These are phyloP conservation scores for Sporothrix euskadiensis DNA, from an alignment of 2,329 filamentous ascomycete genomes.

Conservation along the genomic window DNA sequence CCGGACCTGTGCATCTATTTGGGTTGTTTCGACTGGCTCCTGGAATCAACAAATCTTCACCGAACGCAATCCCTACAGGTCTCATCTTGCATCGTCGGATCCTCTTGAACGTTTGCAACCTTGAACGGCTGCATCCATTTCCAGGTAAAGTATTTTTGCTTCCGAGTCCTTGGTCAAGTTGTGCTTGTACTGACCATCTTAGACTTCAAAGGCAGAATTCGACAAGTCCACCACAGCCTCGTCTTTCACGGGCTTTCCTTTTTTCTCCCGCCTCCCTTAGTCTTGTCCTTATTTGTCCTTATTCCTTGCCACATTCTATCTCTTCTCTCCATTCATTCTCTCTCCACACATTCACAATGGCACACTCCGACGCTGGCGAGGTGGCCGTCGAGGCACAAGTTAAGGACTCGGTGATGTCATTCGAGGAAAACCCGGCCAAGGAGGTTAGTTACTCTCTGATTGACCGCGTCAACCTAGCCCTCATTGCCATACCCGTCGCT, in stretches of 20 bases:
- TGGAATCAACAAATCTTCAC: neutral
- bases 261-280: neutral
- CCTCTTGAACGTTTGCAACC: neutral
- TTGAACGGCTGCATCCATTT: neutral
- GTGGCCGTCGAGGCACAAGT: neutral
- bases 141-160: neutral
- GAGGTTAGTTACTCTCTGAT: constrained; percentile 46
- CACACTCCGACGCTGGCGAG: neutral
- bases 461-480: constrained; percentile 18
- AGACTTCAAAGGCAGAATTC: neutral
- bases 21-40: neutral
- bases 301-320: neutral
- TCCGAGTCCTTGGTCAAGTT: neutral
- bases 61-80: neutral
- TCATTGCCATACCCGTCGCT: constrained; percentile 55
- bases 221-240: neutral
- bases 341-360: neutral
- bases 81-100: neutral
- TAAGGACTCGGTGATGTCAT: constrained; percentile 11
- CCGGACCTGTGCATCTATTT: neutral
- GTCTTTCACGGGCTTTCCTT: neutral
- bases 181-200: neutral
- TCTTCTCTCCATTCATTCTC: neutral
- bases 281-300: neutral
- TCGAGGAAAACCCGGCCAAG: neutral